Evolutionary conservation across 2,329 filamentous ascomycete species (phyloP), one percentile per base, ranked within the genome.

Genomic region (Colletotrichum agaves): DNA sequence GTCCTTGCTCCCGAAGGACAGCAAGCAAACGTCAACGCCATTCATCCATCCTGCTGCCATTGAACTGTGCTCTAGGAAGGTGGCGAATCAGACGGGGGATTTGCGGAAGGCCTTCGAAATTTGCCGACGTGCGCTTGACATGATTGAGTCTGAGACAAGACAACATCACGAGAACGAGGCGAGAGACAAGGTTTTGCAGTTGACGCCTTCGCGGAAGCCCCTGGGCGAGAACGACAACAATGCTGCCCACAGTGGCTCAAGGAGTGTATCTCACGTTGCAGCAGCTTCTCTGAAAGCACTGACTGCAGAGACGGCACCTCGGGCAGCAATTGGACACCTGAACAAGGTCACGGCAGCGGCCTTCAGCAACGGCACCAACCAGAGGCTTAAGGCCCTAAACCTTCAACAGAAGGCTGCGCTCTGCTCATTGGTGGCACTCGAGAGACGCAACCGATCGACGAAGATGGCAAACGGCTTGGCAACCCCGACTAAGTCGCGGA

Each of bases 401-500:
- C 85, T 99, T 2, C 97, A 99, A 76, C 96, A 99, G 78, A 98
- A 97, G 78, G 96, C 95, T 4, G 94, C 95, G 0, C 85, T 99
- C 10, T 99, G 96, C 80, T 89, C 95, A 0, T 84, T 99, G 13
- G 86, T 95, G 43, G 93, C 93, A 2, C 88, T 96, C n/a, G 94
- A 98, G 77, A 93, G 91, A 73, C 89, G 89, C 70, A 91, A 88
- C 72, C 84, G 88, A 55, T 81, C 81, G 61, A 80, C 83, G 63
- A 87, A 81, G 73, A 81, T 80, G 41, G 72, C 79, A 19, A 75
- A 74, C 37, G 72, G 79, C 35, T 74, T 77, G 39, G 73, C 74
- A 43, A 89, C 91, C 2, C 90, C 91, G 0, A 89, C 89, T 10
- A 93, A 91, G 74, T 78, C 82, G 4, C 81, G 82, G 67, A 84